A percentile compares a stretch with the other conserved stretches of the same genome.
Evolutionary conservation across 306 rosid species (phyloP).

Genomic region (Mimosa bimucronata): DNA sequence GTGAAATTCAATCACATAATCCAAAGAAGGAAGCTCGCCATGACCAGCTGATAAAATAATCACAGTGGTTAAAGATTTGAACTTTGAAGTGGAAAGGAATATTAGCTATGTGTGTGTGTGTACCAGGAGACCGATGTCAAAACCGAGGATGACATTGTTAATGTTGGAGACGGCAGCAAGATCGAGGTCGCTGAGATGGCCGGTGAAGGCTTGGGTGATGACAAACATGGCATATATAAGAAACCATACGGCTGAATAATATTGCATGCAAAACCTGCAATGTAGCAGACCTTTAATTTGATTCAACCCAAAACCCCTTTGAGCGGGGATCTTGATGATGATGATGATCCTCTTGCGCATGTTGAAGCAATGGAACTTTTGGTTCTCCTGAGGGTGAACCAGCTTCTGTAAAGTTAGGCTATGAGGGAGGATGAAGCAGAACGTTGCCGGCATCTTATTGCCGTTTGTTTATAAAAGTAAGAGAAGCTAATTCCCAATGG

Average conservation of each 20-base stretch:
- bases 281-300: constrained; percentile 79
- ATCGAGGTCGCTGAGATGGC: constrained; percentile 74
- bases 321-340: neutral
- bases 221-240: constrained; percentile 66
- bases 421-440: too few relatives aligned
- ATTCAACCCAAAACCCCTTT: constrained; percentile 58
- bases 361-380: constrained; percentile 45
- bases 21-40: constrained; percentile 57
- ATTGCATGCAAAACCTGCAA: constrained; percentile 70
- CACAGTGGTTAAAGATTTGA: neutral
- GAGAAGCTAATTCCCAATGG: too few relatives aligned
- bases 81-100: neutral
- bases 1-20: neutral
- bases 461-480: too few relatives aligned
- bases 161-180: constrained; percentile 70
- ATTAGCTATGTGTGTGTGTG: too few relatives aligned
- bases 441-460: too few relatives aligned
- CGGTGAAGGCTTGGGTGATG: constrained; percentile 78
- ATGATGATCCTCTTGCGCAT: too few relatives aligned
- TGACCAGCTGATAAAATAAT: constrained; percentile 67
- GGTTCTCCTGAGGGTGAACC: constrained; percentile 31
- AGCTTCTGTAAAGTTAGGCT: too few relatives aligned
- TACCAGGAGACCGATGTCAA: constrained; percentile 76
- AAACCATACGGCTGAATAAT: constrained; percentile 58
- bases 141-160: constrained; percentile 61